Conservation (phyloP, 768 basidiomycete genomes). For the Amyloporia xantha region DNA sequence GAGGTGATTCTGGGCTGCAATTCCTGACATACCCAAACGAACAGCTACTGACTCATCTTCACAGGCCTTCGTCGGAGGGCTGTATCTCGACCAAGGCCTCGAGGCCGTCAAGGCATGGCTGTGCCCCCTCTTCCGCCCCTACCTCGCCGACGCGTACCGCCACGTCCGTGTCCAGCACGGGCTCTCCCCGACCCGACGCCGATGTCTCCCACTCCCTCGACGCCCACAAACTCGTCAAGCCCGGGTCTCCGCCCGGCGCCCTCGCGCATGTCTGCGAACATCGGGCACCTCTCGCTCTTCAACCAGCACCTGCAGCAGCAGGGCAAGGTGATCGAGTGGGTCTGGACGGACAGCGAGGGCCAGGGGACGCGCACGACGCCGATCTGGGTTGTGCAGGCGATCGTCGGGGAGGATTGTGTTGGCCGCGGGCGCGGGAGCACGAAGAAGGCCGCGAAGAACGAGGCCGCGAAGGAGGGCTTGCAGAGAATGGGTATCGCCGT, state of each 20-base stretch:
- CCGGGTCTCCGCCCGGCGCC: conserved; percentile 14
- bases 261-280: conserved; percentile 25
- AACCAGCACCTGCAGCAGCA: conserved; percentile 68
- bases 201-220: no score
- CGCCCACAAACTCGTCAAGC: conserved; percentile 7
- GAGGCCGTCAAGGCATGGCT: conserved; percentile 54
- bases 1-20: conserved; percentile 43
- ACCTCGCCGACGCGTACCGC: conserved; percentile 53
- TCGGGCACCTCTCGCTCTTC: conserved; percentile 73
- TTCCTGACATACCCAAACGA: neutral
- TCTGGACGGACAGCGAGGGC: conserved; percentile 44
- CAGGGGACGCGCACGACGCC: conserved; percentile 60
- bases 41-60: neutral
- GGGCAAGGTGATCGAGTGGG: conserved; percentile 60
- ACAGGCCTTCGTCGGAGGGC: conserved; percentile 75
- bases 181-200: conserved; percentile 40
- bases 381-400: conserved; percentile 63
- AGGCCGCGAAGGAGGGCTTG: conserved; percentile 73
- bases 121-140: conserved; percentile 54
- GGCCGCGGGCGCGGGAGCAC: conserved; percentile 64
- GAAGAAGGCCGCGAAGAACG: conserved; percentile 75
- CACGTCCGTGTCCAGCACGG: conserved; percentile 62
- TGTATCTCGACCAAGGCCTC: conserved; percentile 67
- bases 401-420: conserved; percentile 53
- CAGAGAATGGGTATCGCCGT: conserved; percentile 31